phyloP scores from a whole-genome alignment of 306 rosid species.

The Pachyrhizus erosus region DNA sequence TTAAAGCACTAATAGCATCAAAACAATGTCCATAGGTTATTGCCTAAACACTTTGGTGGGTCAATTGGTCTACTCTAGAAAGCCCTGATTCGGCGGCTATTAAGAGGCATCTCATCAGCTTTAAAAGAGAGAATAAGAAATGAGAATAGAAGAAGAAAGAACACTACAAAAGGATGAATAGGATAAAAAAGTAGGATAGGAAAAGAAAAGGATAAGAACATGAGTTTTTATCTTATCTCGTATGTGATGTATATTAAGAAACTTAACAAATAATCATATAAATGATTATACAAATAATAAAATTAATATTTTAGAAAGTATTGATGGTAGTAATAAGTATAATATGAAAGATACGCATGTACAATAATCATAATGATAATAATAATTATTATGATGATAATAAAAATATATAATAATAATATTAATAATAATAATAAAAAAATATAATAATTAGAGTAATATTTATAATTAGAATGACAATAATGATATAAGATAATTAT shows the following conservation, averaged over 20 bases:
- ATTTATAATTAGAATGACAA: too few species aligned
- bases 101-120: background rate
- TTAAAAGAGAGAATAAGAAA: background rate
- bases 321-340: background rate
- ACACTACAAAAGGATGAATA: background rate
- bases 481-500: too few species aligned
- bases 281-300: background rate
- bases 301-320: background rate
- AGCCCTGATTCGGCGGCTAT: constrained; percentile 20
- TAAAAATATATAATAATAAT: too few species aligned
- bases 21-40: background rate
- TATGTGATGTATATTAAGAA: background rate
- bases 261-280: background rate
- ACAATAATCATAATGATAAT: too few species aligned
- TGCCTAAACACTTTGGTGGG: background rate
- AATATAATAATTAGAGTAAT: too few species aligned
- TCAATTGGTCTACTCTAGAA: background rate
- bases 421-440: too few species aligned
- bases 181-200: background rate
- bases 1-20: background rate
- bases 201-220: background rate
- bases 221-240: background rate
- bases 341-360: too few species aligned
- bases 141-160: background rate
- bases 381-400: too few species aligned